Base-by-base conservation (phyloP, 306 rosid genomes). In the Casuarina cunninghamiana region DNA sequence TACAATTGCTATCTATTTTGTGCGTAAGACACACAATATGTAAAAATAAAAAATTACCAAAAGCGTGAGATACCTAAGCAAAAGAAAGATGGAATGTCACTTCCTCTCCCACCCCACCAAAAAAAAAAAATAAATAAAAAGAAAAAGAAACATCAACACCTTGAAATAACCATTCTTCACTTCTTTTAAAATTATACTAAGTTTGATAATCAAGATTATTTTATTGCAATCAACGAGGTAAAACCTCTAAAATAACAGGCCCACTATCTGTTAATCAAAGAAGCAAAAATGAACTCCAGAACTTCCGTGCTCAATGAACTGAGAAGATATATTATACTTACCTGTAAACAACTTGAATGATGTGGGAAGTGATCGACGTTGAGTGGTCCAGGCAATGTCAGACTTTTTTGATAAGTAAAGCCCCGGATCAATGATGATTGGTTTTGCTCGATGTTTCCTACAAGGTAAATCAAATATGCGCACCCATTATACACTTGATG, bases 361-460 rank as follows among this genome's bases (percentile, higher is more conserved):
- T 0, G 98, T 86, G 43, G 99, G 99, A 80, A 95, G 93, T 26
- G 99, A 84, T 55, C 99, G 90, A 16, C 89, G 89, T 71, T 95
- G 99, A 81, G 90, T 86, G 2, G 99, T 95, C 83, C 67, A 78
- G 72, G 97, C 93, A 79, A 95, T 61, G 79, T 91, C 94, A 46
- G 97, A 95, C 75, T 95, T 95, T 76, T 86, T 88, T 32, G 92
- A 86, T 17, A 84, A 69, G 85, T 88, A 88, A 42, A 88, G 88
- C 11, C 90, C 92, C 11, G 90, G 92, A 80, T 88, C 92, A 46
- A 91, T 70, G 79, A 93, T 93, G 88, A 95, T 87, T 0, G 97
- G 99, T 80, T 87, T 95, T 69, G 93, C 99, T 87, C 99, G 86
- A 70, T 93, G 97, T 82, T 87, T 88, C 86, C 99, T 95, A 84